A percentile compares a stretch with the other conserved stretches of the same genome.
Conservation (phyloP, 352 stramenopile species). For the Thraustotheca clavata region DNA sequence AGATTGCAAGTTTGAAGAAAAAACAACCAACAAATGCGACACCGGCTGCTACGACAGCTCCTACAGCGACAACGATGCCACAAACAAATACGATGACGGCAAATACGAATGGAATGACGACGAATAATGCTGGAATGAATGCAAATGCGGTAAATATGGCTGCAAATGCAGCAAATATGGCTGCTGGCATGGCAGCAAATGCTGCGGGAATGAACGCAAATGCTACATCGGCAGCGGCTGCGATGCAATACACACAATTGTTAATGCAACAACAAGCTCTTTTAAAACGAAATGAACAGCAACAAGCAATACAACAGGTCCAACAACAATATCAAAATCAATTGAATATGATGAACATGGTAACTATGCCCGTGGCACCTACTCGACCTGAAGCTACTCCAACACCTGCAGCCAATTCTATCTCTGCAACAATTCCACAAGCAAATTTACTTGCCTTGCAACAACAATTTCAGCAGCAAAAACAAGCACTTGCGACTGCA, state of each 20-base stretch:
- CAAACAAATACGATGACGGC: too few relatives aligned
- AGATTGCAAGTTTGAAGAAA: slow-evolving; percentile 73
- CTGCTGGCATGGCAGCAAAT: too few relatives aligned
- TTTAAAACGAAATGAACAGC: too few relatives aligned
- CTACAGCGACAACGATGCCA: neutral
- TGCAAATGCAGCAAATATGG: too few relatives aligned
- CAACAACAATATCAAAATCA: slow-evolving; percentile 19
- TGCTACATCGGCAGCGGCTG: slow-evolving; percentile 25
- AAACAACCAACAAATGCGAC: slow-evolving; percentile 28
- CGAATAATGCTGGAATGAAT: too few relatives aligned
- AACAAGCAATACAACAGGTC: too few relatives aligned
- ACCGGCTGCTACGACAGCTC: neutral
- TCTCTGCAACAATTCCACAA: neutral
- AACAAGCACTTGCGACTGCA: slow-evolving; percentile 55
- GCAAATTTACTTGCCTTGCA: slow-evolving; percentile 32
- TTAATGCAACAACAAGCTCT: slow-evolving; percentile 33
- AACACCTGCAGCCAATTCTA: slow-evolving; percentile 11
- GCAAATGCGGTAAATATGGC: too few relatives aligned
- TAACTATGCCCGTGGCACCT: neutral
- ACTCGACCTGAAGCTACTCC: slow-evolving; percentile 19
- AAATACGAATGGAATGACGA: too few relatives aligned
- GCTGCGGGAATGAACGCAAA: too few relatives aligned
- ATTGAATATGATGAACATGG: slow-evolving; percentile 5
- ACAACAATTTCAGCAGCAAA: slow-evolving; percentile 71
- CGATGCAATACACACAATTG: slow-evolving; percentile 24